A percentile compares a stretch with the other conserved stretches of the same genome.
These are phyloP conservation scores for Calonectria leucothoes DNA, from an alignment of 2,329 filamentous ascomycete species.

Conservation along the genomic window DNA sequence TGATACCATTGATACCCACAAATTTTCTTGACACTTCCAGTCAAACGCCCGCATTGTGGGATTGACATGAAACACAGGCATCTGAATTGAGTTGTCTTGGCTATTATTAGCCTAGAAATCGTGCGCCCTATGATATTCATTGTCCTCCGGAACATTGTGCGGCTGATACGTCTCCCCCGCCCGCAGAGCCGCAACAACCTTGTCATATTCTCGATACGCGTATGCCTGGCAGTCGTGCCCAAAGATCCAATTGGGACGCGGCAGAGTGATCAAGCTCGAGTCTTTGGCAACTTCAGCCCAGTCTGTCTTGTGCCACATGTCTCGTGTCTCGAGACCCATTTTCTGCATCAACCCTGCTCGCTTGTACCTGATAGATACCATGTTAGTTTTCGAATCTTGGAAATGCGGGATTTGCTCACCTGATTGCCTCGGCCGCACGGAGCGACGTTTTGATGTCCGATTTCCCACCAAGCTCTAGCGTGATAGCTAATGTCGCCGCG, in stretches of 20 bases:
- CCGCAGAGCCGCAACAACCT: not conserved
- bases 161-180: not conserved
- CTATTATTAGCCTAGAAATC: not conserved
- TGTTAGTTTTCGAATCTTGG: not conserved
- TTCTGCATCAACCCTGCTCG: not conserved
- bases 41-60: too few species aligned
- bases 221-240: conserved; percentile 1
- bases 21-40: not conserved
- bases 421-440: not conserved
- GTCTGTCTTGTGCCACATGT: conserved; percentile 1
- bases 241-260: not conserved
- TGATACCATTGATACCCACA: not conserved
- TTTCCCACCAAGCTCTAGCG: not conserved
- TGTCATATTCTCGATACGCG: not conserved
- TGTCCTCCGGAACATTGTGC: not conserved
- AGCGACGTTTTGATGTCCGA: not conserved
- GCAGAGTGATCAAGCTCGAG: not conserved
- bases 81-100: too few species aligned
- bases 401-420: not conserved
- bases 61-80: not conserved
- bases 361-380: not conserved
- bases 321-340: not conserved
- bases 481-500: not conserved
- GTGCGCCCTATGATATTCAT: not conserved
- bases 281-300: not conserved